Base-by-base conservation (phyloP, 345 rosid species). In the Reutealis trisperma region DNA sequence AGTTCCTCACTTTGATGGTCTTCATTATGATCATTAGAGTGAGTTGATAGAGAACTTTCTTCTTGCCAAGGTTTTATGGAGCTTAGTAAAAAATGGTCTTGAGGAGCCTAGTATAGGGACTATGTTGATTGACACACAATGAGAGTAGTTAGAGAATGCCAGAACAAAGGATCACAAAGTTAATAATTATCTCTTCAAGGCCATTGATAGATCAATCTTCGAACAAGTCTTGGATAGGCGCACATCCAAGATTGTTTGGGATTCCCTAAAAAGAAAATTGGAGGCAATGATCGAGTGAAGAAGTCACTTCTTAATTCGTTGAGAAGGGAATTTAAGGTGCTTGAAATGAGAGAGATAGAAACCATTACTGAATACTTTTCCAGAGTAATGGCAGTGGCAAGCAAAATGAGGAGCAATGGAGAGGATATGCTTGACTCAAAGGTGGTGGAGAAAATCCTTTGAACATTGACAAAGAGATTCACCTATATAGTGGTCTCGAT, bases 31-130 rank as follows among this genome's bases (percentile, higher is more conserved):
- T 22, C 70, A 74, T 42, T 63, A 30, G 64, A 75, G 64, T 67
- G 72, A 65, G 24, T 44, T 77, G 8, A 77, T 77, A 74, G 74
- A 77, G 47, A 77, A 77, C 12, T 69, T 68, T 2, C 66, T 77
- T 7, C n/a, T 44, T 27, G 73, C 69, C 18, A 70, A 66, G 2
- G 64, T 54, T 10, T 42, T 64, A 2, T 65, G 72, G 72, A 52
- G 78, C 19, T 25, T 77, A 57, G 74, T 77, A 8, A 44, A 52
- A 21, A 30, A 51, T 25, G 72, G 78, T 5, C 32, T 64, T 12
- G 11, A 5, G 0, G 78, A 30, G 18, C 65, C 74, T 5, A 0
- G 22, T 1, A 0, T 8, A 19, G 55, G 54, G 15, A n/a, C 51
- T 12, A 13, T 11, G 54, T 24, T 68, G n/a, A n/a, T n/a, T n/a